phyloP scores from a whole-genome alignment of 345 rosid genomes.

The Citrus reticulata region DNA sequence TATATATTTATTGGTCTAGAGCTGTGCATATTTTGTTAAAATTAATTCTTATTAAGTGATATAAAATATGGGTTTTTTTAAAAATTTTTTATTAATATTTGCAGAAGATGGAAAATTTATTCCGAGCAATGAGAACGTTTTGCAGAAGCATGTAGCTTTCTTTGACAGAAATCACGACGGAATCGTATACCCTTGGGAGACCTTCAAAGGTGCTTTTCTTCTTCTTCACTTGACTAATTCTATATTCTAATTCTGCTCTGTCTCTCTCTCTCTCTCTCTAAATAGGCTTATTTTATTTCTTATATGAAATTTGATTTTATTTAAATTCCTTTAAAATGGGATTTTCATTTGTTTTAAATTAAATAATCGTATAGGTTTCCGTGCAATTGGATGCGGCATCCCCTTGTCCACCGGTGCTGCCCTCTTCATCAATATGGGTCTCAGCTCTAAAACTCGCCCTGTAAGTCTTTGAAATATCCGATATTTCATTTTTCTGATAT shows the following conservation, averaged over 20 bases:
- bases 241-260: background rate
- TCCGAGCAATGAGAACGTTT: slow-evolving; percentile 30
- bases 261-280: background rate
- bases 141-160: slow-evolving; percentile 79
- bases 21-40: background rate
- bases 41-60: no score
- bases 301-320: background rate
- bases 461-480: slow-evolving; percentile 20
- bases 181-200: slow-evolving; percentile 72
- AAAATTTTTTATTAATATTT: background rate
- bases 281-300: background rate
- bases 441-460: slow-evolving; percentile 59
- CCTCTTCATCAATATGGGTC: slow-evolving; percentile 38
- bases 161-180: slow-evolving; percentile 83
- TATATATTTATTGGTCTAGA: background rate
- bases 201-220: slow-evolving; percentile 47
- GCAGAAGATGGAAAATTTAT: slow-evolving; percentile 11
- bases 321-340: background rate
- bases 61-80: background rate
- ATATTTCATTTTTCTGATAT: no score
- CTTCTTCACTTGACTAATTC: background rate
- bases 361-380: slow-evolving; percentile 33
- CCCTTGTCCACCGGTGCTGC: slow-evolving; percentile 28
- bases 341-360: background rate
- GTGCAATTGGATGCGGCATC: slow-evolving; percentile 58